Evolutionary conservation across 257 asterid species (phyloP).

Genomic region (Misopates orontium): DNA sequence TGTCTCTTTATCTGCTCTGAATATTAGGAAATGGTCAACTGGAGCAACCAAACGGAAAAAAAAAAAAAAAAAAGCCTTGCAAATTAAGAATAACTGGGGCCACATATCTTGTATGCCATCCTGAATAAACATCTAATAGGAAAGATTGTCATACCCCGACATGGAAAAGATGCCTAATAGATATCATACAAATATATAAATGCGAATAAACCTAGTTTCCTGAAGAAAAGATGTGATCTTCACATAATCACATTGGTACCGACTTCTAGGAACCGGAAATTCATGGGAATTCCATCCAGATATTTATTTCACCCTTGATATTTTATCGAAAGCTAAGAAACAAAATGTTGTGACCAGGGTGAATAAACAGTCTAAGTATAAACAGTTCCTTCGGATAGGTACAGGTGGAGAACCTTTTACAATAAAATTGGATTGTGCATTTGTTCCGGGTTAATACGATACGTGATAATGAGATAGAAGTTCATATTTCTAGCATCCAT

Average conservation of each 20-base stretch:
- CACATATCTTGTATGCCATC: constrained; percentile 11
- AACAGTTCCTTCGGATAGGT: no score
- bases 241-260: constrained; percentile 17
- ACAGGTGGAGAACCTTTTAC: no score
- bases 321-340: no score
- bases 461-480: no score
- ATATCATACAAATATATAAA: constrained; percentile 9
- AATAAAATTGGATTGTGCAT: no score
- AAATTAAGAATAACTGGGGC: constrained; percentile 21
- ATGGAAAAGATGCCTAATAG: constrained; percentile 8
- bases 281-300: constrained; percentile 1
- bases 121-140: constrained; percentile 20
- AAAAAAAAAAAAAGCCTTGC: constrained; percentile 11
- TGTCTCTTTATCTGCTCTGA: constrained; percentile 18
- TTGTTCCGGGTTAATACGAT: no score
- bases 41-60: constrained; percentile 12
- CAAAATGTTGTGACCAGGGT: no score
- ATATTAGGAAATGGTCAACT: constrained; percentile 21
- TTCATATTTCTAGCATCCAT: no score
- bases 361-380: no score
- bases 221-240: not conserved
- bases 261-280: not conserved
- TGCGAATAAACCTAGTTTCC: constrained; percentile 12
- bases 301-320: not conserved
- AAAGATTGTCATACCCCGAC: constrained; percentile 15